Percentiles rank a stretch among this genome's conserved stretches.
Evolutionary conservation across 148 eudicot species (phyloP).

Genomic region (Linanthus parryae): DNA sequence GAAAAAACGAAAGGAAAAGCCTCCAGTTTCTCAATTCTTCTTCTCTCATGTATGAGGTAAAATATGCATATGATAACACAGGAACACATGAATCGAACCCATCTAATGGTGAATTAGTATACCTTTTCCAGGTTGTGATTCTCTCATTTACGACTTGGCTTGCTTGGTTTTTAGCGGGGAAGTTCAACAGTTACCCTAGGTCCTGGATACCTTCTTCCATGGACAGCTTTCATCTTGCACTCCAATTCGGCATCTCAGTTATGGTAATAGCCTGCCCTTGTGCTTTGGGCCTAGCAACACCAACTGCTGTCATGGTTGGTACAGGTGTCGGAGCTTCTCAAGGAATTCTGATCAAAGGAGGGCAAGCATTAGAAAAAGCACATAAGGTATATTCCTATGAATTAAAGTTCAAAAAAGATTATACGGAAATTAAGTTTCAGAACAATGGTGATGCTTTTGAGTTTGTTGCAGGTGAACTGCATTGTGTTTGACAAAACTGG

Average conservation of each 20-base stretch:
- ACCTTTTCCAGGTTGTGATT: constrained; percentile 57
- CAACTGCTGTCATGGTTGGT: constrained; percentile 99
- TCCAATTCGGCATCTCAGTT: constrained; percentile 93
- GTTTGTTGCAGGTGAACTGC: constrained; percentile 65
- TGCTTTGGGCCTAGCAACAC: constrained; percentile 97
- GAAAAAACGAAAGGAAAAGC: no score
- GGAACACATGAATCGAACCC: no score
- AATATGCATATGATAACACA: no score
- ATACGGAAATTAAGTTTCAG: no score
- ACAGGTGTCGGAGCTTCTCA: constrained; percentile 97
- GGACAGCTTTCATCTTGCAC: constrained; percentile 93
- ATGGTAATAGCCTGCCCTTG: constrained; percentile 99
- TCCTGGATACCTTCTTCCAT: constrained; percentile 93
- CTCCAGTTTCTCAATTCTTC: no score
- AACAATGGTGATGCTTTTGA: no score
- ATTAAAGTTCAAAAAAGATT: no score
- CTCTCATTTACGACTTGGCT: constrained; percentile 75
- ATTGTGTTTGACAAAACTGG: constrained; percentile 99
- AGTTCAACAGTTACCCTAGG: constrained; percentile 54
- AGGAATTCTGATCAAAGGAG: constrained; percentile 97
- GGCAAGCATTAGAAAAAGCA: constrained; percentile 89
- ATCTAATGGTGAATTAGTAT: no score
- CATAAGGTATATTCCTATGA: constrained; percentile 54
- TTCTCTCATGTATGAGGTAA: no score
- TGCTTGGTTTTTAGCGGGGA: constrained; percentile 81